Percentiles rank a stretch among this genome's conserved stretches.
phyloP scores from a whole-genome alignment of 148 eudicot genomes.

The Cornus suecica region DNA sequence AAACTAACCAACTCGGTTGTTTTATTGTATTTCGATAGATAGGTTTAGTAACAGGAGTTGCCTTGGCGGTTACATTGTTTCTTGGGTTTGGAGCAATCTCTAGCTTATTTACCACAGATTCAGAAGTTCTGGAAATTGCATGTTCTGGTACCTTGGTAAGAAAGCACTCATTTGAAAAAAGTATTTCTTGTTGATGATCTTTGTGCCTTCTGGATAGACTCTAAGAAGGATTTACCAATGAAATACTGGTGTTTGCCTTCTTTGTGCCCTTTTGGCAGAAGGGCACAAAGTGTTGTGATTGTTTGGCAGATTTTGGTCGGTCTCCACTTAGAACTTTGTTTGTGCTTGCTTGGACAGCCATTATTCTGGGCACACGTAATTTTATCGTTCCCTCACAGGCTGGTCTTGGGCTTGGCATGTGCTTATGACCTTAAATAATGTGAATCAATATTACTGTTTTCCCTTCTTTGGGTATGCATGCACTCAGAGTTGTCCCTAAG shows the following conservation, averaged over 20 bases:
- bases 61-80: conserved; percentile 60
- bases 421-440: background rate
- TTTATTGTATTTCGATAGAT: conserved; percentile 37
- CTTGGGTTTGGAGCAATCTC: conserved; percentile 57
- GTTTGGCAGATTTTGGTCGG: background rate
- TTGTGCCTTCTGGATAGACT: background rate
- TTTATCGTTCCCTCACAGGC: background rate
- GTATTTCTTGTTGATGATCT: conserved; percentile 6
- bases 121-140: conserved; percentile 65
- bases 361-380: background rate
- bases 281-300: background rate
- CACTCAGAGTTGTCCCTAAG: no score
- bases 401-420: background rate
- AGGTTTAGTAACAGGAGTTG: conserved; percentile 61
- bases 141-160: conserved; percentile 82
- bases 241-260: background rate
- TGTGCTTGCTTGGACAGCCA: background rate
- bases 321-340: conserved; percentile 3
- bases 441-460: background rate
- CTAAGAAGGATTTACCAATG: conserved; percentile 1
- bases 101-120: conserved; percentile 59
- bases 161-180: background rate
- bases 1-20: background rate
- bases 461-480: no score
- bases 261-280: background rate